Evolutionary conservation across 352 stramenopile genomes (phyloP), one percentile per base, ranked within the genome.

Genomic region (Blastocystis sp.): DNA sequence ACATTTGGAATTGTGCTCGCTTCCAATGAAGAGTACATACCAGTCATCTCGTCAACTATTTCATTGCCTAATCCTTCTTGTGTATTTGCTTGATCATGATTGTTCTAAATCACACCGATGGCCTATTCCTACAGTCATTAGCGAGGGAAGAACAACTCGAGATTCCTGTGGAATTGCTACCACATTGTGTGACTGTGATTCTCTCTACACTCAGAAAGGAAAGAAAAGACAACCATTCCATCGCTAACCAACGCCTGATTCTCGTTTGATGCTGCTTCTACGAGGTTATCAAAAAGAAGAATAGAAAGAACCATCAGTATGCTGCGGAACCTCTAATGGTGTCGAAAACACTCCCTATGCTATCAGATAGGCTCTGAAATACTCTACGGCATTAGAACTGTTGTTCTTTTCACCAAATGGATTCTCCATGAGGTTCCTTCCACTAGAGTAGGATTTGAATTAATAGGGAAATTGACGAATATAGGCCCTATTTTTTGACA

Each of bases 401-500:
- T 66, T 49, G 43, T 24, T 42, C 51, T 83, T 83, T 65, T 83
- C 71, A 43, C 51, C 66, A 27, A 83, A 83, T 29, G 71, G 71
- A 46, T 46, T 83, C n/a, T 83, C 71, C 71, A 83, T 83, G 14
- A n/a, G 29, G 14, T 32, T 14, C 27, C 19, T 61, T 32, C 54
- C 12, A n/a, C 19, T 32, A 14, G 54, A 61, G 19, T 61, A 16
- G 3, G 19, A 16, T 32, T 61, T 32, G 54, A 32, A 46, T 61
- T 7, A 32, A 61, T n/a, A 14, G 54, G 19, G 19, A 61, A 32
- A 14, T 61, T 32, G 27, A 14, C 54, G 2, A n/a, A 61, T 32
- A 61, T 61, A 39, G 24, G 37, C 24, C 59, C 59, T 69, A 46
- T 46, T 35, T 58, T 21, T 1, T 78, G 11, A 65, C 9, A 24